A percentile compares a stretch with the other conserved stretches of the same genome.
phyloP scores from a whole-genome alignment of 208 protist species.

The Leishmania mexicana region DNA sequence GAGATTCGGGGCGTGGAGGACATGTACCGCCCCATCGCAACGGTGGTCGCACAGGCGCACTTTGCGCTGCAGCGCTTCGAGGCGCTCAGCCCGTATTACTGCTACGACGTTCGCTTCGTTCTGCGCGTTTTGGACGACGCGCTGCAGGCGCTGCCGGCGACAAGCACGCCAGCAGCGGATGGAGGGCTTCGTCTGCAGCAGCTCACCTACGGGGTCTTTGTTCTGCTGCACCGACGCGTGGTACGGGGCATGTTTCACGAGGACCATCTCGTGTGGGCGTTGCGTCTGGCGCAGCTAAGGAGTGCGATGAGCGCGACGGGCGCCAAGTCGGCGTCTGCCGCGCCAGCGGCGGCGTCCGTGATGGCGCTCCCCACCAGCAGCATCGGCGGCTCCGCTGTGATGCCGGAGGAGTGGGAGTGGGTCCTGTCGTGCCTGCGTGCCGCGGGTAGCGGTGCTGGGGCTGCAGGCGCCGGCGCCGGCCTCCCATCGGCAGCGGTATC shows the following conservation, averaged over 20 bases:
- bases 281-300: constrained; percentile 93
- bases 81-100: constrained; percentile 96
- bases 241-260: constrained; percentile 93
- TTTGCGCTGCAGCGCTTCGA: constrained; percentile 95
- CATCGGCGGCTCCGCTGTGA: constrained; percentile 30
- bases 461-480: background rate
- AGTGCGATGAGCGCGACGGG: constrained; percentile 50
- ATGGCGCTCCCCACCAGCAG: background rate
- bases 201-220: constrained; percentile 68
- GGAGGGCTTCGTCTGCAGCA: constrained; percentile 32
- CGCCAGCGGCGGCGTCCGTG: background rate
- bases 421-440: constrained; percentile 31
- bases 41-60: constrained; percentile 91
- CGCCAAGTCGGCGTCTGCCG: background rate
- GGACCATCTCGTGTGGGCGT: constrained; percentile 94
- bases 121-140: constrained; percentile 91
- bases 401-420: constrained; percentile 75
- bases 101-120: constrained; percentile 97
- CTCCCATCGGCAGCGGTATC: background rate
- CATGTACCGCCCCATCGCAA: constrained; percentile 95
- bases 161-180: constrained; percentile 4
- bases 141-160: constrained; percentile 55
- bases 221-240: constrained; percentile 73
- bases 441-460: background rate
- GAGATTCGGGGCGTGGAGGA: constrained; percentile 80